Evolutionary conservation across 306 rosid genomes (phyloP).

Genomic region (Ormosia emarginata): DNA sequence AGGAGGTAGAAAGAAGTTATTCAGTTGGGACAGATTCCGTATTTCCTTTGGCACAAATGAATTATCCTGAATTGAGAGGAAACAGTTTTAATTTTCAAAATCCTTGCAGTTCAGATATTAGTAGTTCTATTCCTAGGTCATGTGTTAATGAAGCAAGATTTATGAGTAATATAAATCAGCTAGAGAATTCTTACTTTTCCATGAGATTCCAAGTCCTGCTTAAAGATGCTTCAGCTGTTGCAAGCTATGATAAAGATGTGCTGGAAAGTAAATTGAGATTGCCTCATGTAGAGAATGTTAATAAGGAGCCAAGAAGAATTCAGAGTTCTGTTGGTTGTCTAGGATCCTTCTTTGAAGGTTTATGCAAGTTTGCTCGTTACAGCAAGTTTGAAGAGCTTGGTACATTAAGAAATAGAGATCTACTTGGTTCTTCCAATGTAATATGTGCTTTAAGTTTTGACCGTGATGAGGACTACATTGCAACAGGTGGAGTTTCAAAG

Average conservation of each 20-base stretch:
- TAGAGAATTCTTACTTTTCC: conserved; percentile 78
- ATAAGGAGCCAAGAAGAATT: conserved; percentile 28
- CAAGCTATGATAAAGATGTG: conserved; percentile 50
- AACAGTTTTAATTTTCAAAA: conserved; percentile 24
- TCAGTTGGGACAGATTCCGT: conserved; percentile 26
- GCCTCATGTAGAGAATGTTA: conserved; percentile 37
- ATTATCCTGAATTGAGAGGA: conserved; percentile 31
- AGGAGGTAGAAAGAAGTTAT: conserved; percentile 67
- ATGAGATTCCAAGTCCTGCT: conserved; percentile 51
- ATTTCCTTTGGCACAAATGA: conserved; percentile 31
- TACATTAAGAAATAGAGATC: conserved; percentile 67
- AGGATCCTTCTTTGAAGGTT: conserved; percentile 83
- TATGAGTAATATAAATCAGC: conserved; percentile 47
- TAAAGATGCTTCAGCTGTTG: conserved; percentile 43
- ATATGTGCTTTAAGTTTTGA: conserved; percentile 92
- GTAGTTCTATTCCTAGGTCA: conserved; percentile 30
- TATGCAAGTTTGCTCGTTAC: conserved; percentile 84
- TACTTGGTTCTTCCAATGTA: conserved; percentile 67
- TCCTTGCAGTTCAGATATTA: conserved; percentile 36
- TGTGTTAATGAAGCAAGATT: conserved; percentile 46
- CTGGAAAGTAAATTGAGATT: conserved; percentile 46
- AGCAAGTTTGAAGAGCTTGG: conserved; percentile 88
- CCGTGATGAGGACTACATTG: conserved; percentile 89
- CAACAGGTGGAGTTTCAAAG: conserved; percentile 92
- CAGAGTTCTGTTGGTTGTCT: conserved; percentile 37